Evolutionary conservation across 306 rosid genomes (phyloP).

Genomic region (Pterocarpus macrocarpus): DNA sequence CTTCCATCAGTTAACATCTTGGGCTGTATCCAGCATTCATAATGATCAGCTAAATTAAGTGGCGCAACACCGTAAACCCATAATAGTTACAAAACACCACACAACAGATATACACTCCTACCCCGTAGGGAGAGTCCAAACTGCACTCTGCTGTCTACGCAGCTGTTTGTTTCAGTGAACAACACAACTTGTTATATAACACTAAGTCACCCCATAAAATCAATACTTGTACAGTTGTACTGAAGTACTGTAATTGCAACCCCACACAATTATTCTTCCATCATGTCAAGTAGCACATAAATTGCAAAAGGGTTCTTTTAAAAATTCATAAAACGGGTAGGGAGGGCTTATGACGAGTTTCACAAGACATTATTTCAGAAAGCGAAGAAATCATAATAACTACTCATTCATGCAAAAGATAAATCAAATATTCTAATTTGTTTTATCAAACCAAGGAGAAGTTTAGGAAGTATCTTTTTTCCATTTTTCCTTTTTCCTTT

Average conservation of each 20-base stretch:
- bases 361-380: no score
- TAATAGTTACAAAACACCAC: not conserved
- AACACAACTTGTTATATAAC: not conserved
- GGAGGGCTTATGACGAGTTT: no score
- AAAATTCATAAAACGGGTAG: no score
- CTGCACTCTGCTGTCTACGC: not conserved
- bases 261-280: not conserved
- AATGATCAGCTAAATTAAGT: constrained; percentile 6
- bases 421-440: no score
- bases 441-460: no score
- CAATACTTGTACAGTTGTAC: not conserved
- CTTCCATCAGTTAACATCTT: not conserved
- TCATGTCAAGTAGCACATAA: not conserved
- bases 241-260: not conserved
- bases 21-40: not conserved
- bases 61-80: not conserved
- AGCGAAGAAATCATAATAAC: no score
- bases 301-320: constrained; percentile 9
- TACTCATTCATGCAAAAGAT: no score
- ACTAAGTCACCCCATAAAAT: not conserved
- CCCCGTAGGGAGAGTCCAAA: not conserved
- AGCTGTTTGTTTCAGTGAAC: not conserved
- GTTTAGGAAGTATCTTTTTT: no score
- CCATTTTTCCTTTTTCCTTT: no score
- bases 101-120: not conserved